phyloP scores from a whole-genome alignment of 139 green algal genomes.

The Chlorella vulgaris region DNA sequence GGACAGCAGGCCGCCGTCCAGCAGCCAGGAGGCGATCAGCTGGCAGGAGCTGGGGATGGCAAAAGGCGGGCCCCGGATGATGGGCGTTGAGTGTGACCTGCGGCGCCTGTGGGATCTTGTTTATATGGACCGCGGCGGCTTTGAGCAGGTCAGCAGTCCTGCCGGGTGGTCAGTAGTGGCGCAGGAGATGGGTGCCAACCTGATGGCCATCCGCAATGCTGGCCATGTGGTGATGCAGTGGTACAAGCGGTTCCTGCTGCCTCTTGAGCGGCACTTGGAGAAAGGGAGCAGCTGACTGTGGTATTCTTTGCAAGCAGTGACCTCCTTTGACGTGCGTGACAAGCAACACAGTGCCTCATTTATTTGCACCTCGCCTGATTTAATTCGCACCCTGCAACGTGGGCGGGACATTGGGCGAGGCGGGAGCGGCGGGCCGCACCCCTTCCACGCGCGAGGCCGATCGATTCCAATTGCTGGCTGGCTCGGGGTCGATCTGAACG shows the following conservation, averaged over 20 bases:
- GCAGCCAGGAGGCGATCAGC: no score
- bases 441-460: no score
- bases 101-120: not conserved
- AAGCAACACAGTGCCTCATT: no score
- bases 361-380: no score
- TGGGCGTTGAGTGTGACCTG: not conserved
- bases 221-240: not conserved
- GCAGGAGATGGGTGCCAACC: not conserved
- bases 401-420: no score
- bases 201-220: not conserved
- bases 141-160: not conserved
- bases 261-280: slow-evolving; percentile 4
- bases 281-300: not conserved
- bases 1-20: no score
- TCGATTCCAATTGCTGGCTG: no score
- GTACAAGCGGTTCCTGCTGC: not conserved
- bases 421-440: no score
- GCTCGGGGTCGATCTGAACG: no score
- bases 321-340: no score
- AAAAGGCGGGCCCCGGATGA: not conserved
- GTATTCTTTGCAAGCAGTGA: not conserved
- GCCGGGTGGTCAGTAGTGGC: not conserved
- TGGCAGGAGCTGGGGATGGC: slow-evolving; percentile 1
- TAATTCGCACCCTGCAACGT: no score
- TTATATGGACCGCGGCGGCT: not conserved